Conservation (phyloP, 495 filamentous ascomycete genomes). For the Extremus antarcticus region DNA sequence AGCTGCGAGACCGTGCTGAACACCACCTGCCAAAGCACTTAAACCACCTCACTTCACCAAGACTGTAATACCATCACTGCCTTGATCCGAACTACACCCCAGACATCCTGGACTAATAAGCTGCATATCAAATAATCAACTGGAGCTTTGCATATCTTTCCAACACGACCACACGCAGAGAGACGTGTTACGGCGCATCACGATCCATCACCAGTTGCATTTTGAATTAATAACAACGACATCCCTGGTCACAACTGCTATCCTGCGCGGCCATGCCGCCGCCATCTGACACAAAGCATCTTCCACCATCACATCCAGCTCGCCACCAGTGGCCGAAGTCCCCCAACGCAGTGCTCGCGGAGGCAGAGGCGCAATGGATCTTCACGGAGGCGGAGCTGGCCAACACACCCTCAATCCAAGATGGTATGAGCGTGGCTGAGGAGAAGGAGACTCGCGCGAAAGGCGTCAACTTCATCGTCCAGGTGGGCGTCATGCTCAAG, state of each 20-base stretch:
- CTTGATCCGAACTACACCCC: no score
- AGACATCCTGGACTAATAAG: no score
- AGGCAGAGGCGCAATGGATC: conserved; percentile 67
- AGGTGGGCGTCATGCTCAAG: conserved; percentile 85
- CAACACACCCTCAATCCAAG: conserved; percentile 71
- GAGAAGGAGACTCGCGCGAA: conserved; percentile 74
- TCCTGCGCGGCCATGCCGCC: conserved; percentile 6
- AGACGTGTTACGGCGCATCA: neutral
- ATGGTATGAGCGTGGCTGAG: conserved; percentile 62
- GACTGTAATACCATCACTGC: no score
- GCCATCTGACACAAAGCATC: conserved; percentile 5
- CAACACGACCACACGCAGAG: neutral
- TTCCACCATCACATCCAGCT: conserved; percentile 22
- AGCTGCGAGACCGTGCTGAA: no score
- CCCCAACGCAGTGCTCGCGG: conserved; percentile 38
- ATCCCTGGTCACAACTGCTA: neutral
- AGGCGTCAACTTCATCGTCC: conserved; percentile 89
- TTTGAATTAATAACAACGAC: neutral
- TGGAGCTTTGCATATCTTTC: no score
- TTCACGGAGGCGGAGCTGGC: conserved; percentile 75
- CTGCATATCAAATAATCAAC: no score
- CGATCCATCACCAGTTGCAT: neutral
- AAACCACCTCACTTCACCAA: no score
- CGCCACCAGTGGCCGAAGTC: conserved; percentile 24
- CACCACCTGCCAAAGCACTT: no score